Conservation (phyloP, 257 asterid genomes). For the Dorcoceras hygrometricum region DNA sequence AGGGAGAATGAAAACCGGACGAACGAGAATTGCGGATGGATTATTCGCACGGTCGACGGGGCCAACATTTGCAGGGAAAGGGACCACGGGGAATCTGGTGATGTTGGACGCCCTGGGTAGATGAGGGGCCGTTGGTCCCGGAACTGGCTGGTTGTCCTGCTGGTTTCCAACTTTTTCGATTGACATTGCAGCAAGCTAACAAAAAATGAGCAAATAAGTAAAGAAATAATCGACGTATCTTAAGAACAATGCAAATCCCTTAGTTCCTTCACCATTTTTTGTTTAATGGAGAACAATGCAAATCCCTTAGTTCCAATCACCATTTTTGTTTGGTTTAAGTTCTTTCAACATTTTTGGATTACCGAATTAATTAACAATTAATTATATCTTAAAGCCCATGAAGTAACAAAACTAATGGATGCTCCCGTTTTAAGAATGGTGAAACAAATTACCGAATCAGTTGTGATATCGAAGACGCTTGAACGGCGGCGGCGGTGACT, state of each 20-base stretch:
- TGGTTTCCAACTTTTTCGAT: slow-evolving; percentile 38
- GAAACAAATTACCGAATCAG: slow-evolving; percentile 55
- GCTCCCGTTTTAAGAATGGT: too few relatives aligned
- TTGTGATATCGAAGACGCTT: slow-evolving; percentile 87
- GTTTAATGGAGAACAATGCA: not conserved
- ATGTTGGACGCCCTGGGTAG: slow-evolving; percentile 28
- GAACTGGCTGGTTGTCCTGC: slow-evolving; percentile 30
- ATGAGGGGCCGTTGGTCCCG: slow-evolving; percentile 27
- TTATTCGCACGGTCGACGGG: slow-evolving; percentile 33
- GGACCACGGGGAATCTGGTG: slow-evolving; percentile 43
- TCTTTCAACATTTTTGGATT: not conserved
- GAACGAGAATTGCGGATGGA: slow-evolving; percentile 30
- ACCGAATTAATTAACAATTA: not conserved
- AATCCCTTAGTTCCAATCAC: not conserved
- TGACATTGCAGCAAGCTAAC: slow-evolving; percentile 57
- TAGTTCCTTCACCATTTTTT: not conserved
- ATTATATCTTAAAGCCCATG: slow-evolving; percentile 9
- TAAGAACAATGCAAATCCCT: not conserved
- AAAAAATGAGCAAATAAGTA: slow-evolving; percentile 1
- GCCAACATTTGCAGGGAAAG: slow-evolving; percentile 35
- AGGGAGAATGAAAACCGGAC: not conserved
- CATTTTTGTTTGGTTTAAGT: too few relatives aligned
- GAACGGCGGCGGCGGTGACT: slow-evolving; percentile 86
- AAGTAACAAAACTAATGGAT: not conserved
- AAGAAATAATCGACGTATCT: too few relatives aligned